Percentiles rank a stretch among this genome's conserved stretches.
These are phyloP conservation scores for Peribolospora kevripleyi DNA, from an alignment of 768 basidiomycete genomes.

Conservation along the genomic window DNA sequence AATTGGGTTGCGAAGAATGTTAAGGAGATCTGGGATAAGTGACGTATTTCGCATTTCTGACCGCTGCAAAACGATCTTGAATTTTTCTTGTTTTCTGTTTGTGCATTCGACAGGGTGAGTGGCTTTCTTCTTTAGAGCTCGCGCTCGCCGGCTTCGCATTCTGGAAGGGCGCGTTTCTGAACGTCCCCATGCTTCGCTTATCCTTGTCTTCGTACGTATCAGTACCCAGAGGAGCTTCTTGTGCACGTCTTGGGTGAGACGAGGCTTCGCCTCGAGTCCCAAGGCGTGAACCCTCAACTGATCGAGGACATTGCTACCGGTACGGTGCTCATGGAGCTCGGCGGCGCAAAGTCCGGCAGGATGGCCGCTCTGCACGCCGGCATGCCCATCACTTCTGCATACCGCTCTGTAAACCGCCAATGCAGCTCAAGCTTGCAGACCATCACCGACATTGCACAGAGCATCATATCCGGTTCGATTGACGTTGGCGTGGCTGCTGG, in stretches of 20 bases:
- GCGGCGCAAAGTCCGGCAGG: slow-evolving; percentile 20
- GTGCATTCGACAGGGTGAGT: too few relatives aligned
- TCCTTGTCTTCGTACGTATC: neutral
- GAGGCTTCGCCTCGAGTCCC: slow-evolving; percentile 4
- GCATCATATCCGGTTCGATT: slow-evolving; percentile 23
- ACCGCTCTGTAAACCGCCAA: slow-evolving; percentile 25
- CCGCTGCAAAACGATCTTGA: too few relatives aligned
- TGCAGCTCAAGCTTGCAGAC: slow-evolving; percentile 24
- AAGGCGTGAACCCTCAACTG: slow-evolving; percentile 7
- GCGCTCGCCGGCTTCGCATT: neutral
- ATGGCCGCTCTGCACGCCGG: slow-evolving; percentile 22
- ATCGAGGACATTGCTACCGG: slow-evolving; percentile 21
- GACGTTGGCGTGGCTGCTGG: slow-evolving; percentile 24
- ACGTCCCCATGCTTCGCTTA: neutral
- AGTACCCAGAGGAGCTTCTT: slow-evolving; percentile 5
- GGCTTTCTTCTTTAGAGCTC: neutral
- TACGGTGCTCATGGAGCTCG: slow-evolving; percentile 21
- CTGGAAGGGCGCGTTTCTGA: neutral
- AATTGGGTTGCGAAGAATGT: too few relatives aligned
- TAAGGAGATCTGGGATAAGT: too few relatives aligned
- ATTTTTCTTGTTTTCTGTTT: too few relatives aligned
- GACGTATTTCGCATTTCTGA: too few relatives aligned
- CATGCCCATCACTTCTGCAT: slow-evolving; percentile 20
- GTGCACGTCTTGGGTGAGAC: slow-evolving; percentile 8
- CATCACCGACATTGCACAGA: slow-evolving; percentile 17